Base-by-base conservation (phyloP, 306 rosid genomes). In the Cucurbita argyrosperma region DNA sequence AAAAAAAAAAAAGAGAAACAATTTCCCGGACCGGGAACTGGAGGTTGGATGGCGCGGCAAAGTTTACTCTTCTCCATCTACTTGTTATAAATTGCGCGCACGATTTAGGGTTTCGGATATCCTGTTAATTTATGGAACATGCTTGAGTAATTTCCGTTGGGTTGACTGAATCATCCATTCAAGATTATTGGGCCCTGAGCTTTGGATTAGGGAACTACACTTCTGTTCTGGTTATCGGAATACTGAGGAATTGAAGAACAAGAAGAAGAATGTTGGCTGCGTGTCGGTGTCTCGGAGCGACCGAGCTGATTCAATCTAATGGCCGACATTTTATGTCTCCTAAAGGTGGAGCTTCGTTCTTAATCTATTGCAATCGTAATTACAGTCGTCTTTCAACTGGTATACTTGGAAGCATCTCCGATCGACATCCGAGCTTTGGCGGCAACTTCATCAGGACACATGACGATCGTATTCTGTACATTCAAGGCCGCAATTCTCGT, bases 191-290 rank as follows among this genome's bases (percentile, higher is more conserved):
- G 49, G 14, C 4, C 1, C 71, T 8, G 26, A 40, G 51, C 26
- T 63, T 8, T 40, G 51, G 15, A 40, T 10, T 63, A 4, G 13
- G n/a, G 13, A n/a, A 66, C 6, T 3, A 0, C 18, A 19, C 39
- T 66, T 1, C 72, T 45, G 55, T 26, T 66, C 72, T 45, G 55
- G 9, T 21, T 47, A 47, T 42, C 55, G 10, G 5, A 18, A 74
- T 45, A 16, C 52, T 4, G 11, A 21, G 38, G 37, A 21, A 52
- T 50, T 14, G 54, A 50, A 50, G n/a, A 53, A 47, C 5, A 18
- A 74, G 45, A 16, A 8, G 37, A 21, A n/a, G 37, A 80, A 84
- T 84, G 88, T 60, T 81, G 11, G 74, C 86, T 16, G 84, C 83
- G 55, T 76, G 76, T 75, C 64, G 82, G 70, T 19, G 78, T 74